phyloP scores from a whole-genome alignment of 129 eudicot species.

The Centrapalus pauciflorus region DNA sequence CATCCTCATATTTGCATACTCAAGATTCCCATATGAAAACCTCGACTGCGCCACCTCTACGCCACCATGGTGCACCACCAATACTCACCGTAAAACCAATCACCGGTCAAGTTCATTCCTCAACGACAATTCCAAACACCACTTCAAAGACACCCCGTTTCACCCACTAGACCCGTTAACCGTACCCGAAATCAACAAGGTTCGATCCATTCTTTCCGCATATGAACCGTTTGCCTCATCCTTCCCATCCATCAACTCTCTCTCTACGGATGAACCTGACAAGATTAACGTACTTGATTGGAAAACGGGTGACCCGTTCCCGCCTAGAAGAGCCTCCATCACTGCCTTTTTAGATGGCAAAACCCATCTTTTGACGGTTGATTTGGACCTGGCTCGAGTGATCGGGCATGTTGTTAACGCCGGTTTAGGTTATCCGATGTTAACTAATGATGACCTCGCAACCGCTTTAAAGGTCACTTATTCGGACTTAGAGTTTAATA shows the following conservation, averaged over 20 bases:
- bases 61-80: slow-evolving; percentile 12
- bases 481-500: slow-evolving; percentile 42
- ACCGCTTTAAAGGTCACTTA: slow-evolving; percentile 20
- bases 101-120: slow-evolving; percentile 9
- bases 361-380: slow-evolving; percentile 42
- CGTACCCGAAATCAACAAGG: slow-evolving; percentile 37
- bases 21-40: slow-evolving; percentile 13
- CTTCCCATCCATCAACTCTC: slow-evolving; percentile 38
- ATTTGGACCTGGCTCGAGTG: slow-evolving; percentile 37
- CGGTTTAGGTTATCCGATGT: slow-evolving; percentile 49
- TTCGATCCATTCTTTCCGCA: slow-evolving; percentile 31
- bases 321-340: slow-evolving; percentile 49
- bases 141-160: slow-evolving; percentile 24
- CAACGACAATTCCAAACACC: slow-evolving; percentile 13
- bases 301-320: slow-evolving; percentile 55
- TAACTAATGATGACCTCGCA: slow-evolving; percentile 42
- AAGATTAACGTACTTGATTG: slow-evolving; percentile 41
- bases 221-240: slow-evolving; percentile 31
- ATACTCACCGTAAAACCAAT: slow-evolving; percentile 13
- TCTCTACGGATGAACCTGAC: slow-evolving; percentile 54
- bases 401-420: slow-evolving; percentile 16
- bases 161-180: slow-evolving; percentile 72
- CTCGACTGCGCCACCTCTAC: slow-evolving; percentile 5
- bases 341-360: slow-evolving; percentile 32
- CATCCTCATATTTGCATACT: slow-evolving; percentile 10